Evolutionary conservation across 352 stramenopile species (phyloP), one percentile per base, ranked within the genome.

Genomic region (Phytophthora parvispora): DNA sequence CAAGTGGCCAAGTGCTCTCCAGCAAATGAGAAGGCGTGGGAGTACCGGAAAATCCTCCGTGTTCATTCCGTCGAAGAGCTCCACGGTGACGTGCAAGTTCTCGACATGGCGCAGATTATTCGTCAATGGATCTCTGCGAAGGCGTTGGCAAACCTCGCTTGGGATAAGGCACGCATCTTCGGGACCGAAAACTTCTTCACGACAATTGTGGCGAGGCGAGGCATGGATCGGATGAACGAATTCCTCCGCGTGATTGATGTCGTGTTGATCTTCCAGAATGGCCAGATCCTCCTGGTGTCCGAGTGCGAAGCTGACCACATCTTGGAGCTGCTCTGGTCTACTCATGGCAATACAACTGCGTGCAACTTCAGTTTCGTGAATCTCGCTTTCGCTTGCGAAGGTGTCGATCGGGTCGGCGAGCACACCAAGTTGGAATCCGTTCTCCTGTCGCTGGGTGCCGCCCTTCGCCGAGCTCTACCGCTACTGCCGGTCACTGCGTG

Each of bases 161-260:
- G 81, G 83, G 8, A 18, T 2, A 48, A 20, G 1, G 43, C 72
- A 2, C 58, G 62, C 0, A 22, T 91, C 1, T 86, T 70, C 22
- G 77, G 74, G 16, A 86, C 80, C 1, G 32, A 42, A 4, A 91
- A 90, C 60, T 89, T 91, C 53, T 89, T 81, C n/a, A 40, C 38
- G 31, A 79, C 74, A 0, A 61, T 77, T 12, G 16, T 54, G 5
- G 45, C 42, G 15, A 36, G 22, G 18, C 2, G 3, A 18, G 24
- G 27, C 15, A 2, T 29, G 9, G 18, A 48, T 15, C 9, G 28
- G 7, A 8, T 77, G 64, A 72, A 74, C 22, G 60, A 68, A 4
- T 80, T 76, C 25, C 4, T 69, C 8, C 80, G 81, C 12, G 36
- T 83, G 32, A 67, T 79, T 50, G 76, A 89, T 42, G 59, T 65